Percentiles rank a stretch among this genome's conserved stretches.
phyloP scores from a whole-genome alignment of 768 basidiomycete genomes.

The Exidia glandulosa region DNA sequence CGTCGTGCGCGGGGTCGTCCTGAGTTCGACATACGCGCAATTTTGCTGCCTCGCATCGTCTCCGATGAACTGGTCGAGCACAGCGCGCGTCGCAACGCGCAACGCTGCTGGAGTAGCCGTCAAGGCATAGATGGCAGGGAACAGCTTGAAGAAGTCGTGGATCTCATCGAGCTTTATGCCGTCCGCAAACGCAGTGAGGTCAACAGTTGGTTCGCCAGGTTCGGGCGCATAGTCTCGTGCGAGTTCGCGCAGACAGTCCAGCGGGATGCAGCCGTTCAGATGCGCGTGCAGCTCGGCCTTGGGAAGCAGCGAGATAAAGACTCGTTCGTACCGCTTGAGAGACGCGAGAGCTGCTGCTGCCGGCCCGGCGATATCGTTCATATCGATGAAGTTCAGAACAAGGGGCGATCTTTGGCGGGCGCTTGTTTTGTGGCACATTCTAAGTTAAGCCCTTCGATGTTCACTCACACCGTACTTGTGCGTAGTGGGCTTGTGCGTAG shows the following conservation, averaged over 20 bases:
- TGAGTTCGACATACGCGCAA: conserved; percentile 69
- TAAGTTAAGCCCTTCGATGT: too few relatives aligned
- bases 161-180: conserved; percentile 40
- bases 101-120: conserved; percentile 52
- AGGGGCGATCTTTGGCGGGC: too few relatives aligned
- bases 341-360: conserved; percentile 42
- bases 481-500: too few relatives aligned
- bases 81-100: conserved; percentile 46
- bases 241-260: conserved; percentile 49
- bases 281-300: conserved; percentile 86
- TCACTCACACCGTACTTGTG: too few relatives aligned
- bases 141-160: conserved; percentile 63
- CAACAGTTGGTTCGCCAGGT: conserved; percentile 6
- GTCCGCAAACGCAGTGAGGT: conserved; percentile 19
- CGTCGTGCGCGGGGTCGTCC: conserved; percentile 63
- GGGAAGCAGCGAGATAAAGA: conserved; percentile 52
- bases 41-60: conserved; percentile 23
- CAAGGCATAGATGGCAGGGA: conserved; percentile 69
- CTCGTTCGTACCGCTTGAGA: conserved; percentile 37
- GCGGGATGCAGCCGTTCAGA: conserved; percentile 74
- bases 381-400: too few relatives aligned
- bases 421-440: too few relatives aligned
- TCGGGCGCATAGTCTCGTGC: conserved; percentile 21
- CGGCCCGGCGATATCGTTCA: conserved; percentile 10
- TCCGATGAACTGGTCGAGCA: conserved; percentile 49